A percentile compares a stretch with the other conserved stretches of the same genome.
Evolutionary conservation across 2,329 filamentous ascomycete species (phyloP).

Genomic region (Pezicula radicicola): DNA sequence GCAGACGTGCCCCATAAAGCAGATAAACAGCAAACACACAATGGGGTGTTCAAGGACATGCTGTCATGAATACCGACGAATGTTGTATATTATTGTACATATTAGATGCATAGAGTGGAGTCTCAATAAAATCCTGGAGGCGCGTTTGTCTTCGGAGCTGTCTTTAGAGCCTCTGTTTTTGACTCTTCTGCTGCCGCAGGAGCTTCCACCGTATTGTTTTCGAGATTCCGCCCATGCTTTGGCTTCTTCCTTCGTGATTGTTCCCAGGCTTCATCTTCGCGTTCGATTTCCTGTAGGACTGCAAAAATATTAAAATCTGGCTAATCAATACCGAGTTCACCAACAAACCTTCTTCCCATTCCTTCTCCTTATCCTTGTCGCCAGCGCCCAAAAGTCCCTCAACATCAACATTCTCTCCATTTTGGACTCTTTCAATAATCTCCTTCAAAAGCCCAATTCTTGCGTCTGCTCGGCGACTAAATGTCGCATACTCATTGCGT

Average conservation of each 20-base stretch:
- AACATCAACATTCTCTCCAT: conserved; percentile 79
- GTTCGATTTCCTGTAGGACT: conserved; percentile 67
- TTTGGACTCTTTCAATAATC: conserved; percentile 66
- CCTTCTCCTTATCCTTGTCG: conserved; percentile 68
- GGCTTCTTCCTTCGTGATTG: conserved; percentile 20
- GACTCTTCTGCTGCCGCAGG: conserved; percentile 4
- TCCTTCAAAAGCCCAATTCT: conserved; percentile 76
- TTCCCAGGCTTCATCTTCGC: conserved; percentile 50
- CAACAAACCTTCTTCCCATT: conserved; percentile 80
- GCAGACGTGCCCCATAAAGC: conserved; percentile 23
- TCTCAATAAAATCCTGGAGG: conserved; percentile 28
- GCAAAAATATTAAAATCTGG: neutral
- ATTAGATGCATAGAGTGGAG: neutral
- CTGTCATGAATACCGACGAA: conserved; percentile 41
- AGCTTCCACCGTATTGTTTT: neutral
- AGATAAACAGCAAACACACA: conserved; percentile 21
- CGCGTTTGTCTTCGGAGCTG: conserved; percentile 16
- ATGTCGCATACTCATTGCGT: conserved; percentile 70
- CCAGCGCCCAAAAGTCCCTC: conserved; percentile 79
- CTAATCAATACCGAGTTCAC: neutral
- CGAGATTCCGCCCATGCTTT: conserved; percentile 13
- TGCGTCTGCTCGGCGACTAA: conserved; percentile 72
- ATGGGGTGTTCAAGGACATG: conserved; percentile 54
- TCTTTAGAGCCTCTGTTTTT: conserved; percentile 4
- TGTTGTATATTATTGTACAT: conserved; percentile 20